These are phyloP conservation scores for Tritrichomonas foetus DNA, from an alignment of 208 protist species.

Conservation along the genomic window DNA sequence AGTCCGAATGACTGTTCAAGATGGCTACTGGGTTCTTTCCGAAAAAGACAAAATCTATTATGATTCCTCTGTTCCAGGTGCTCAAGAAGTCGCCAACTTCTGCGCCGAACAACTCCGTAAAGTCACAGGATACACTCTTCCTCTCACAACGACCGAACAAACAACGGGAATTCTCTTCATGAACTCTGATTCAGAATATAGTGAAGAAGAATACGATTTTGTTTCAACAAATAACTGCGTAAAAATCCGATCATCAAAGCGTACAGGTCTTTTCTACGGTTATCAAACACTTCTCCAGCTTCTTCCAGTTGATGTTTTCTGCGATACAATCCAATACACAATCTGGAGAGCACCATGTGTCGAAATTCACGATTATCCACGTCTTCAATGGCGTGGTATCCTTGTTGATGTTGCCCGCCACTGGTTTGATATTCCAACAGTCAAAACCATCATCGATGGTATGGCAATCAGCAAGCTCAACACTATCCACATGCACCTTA, in stretches of 20 bases:
- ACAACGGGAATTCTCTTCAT: too few species aligned
- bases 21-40: too few species aligned
- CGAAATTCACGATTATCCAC: neutral
- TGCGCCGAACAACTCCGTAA: too few species aligned
- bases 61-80: too few species aligned
- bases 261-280: neutral
- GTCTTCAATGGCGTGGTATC: neutral
- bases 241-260: neutral
- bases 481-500: constrained; percentile 31
- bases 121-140: too few species aligned
- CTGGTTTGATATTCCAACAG: neutral
- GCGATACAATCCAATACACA: too few species aligned
- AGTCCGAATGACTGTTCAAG: neutral
- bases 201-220: neutral
- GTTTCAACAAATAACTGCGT: neutral
- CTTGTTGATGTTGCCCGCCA: constrained; percentile 39
- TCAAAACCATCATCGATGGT: neutral
- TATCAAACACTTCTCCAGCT: neutral
- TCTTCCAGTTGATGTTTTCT: neutral
- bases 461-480: neutral
- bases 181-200: too few species aligned
- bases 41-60: too few species aligned
- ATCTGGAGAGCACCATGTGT: neutral
- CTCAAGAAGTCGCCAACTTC: too few species aligned
- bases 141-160: too few species aligned